phyloP scores from a whole-genome alignment of 2,329 filamentous ascomycete species.

The Neonectria neomacrospora region DNA sequence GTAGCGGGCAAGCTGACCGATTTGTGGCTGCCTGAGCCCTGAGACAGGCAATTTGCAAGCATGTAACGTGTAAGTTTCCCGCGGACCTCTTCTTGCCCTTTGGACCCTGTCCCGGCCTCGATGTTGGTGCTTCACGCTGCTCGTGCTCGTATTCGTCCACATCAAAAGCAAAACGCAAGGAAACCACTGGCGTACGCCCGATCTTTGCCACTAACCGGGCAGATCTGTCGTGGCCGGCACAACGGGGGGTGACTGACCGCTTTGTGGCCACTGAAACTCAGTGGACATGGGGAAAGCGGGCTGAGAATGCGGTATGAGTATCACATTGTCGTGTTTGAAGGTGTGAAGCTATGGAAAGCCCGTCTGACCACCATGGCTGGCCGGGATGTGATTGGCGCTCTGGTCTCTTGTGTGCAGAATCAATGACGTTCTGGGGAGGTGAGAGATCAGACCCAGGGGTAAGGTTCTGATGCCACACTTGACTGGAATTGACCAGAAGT shows the following conservation, averaged over 20 bases:
- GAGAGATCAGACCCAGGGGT: background rate
- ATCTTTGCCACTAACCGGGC: background rate
- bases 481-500: background rate
- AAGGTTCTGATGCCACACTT: background rate
- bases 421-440: background rate
- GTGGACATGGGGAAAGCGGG: background rate
- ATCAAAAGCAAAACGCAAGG: background rate
- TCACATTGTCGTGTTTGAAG: background rate
- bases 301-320: background rate
- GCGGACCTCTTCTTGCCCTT: background rate
- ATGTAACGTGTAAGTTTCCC: background rate
- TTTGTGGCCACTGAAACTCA: background rate
- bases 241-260: background rate
- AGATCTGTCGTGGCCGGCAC: background rate
- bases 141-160: background rate
- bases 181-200: background rate
- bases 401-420: background rate
- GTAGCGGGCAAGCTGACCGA: background rate
- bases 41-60: background rate
- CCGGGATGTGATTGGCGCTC: background rate
- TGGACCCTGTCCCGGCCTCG: background rate
- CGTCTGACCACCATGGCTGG: background rate
- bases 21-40: background rate
- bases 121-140: background rate
- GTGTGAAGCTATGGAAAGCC: background rate